Percentiles rank a stretch among this genome's conserved stretches.
These are phyloP conservation scores for Apiotrichum laibachii DNA, from an alignment of 1,284 basidiomycete genomes.

Conservation along the genomic window DNA sequence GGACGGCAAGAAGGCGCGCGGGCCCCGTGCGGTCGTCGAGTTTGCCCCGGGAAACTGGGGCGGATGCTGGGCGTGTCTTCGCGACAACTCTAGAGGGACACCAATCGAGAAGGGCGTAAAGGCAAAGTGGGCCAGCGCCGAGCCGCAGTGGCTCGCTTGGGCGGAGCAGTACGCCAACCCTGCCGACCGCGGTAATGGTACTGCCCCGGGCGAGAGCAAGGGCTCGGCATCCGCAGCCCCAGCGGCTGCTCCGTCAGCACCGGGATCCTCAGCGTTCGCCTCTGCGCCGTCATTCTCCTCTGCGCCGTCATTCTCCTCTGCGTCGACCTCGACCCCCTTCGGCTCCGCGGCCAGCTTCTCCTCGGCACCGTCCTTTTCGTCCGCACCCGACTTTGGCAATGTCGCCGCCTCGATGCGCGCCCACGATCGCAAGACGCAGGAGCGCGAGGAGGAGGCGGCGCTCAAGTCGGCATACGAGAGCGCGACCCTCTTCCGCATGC, in stretches of 20 bases:
- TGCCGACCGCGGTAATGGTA: neutral
- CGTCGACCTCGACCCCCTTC: conserved; percentile 14
- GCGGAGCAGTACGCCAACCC: conserved; percentile 46
- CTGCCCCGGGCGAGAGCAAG: neutral
- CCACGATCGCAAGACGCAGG: conserved; percentile 18
- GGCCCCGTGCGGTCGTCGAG: conserved; percentile 52
- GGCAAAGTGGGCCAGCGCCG: conserved; percentile 64
- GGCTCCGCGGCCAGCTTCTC: neutral
- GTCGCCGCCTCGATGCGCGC: conserved; percentile 4
- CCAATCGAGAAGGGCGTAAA: conserved; percentile 59
- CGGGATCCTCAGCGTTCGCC: conserved; percentile 6
- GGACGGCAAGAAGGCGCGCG: conserved; percentile 46
- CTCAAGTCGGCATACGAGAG: conserved; percentile 65
- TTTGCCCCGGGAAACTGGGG: conserved; percentile 53
- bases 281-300: neutral
- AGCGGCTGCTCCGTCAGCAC: neutral
- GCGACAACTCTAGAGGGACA: conserved; percentile 35
- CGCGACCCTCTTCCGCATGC: conserved; percentile 72
- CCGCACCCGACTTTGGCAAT: conserved; percentile 24
- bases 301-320: conserved; percentile 18
- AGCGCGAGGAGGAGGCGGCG: conserved; percentile 50
- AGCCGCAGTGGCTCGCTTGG: conserved; percentile 72
- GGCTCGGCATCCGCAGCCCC: neutral
- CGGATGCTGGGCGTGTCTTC: conserved; percentile 48
- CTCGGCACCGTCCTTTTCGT: neutral